phyloP scores from a whole-genome alignment of 345 rosid species.

The Syzygium jambos region DNA sequence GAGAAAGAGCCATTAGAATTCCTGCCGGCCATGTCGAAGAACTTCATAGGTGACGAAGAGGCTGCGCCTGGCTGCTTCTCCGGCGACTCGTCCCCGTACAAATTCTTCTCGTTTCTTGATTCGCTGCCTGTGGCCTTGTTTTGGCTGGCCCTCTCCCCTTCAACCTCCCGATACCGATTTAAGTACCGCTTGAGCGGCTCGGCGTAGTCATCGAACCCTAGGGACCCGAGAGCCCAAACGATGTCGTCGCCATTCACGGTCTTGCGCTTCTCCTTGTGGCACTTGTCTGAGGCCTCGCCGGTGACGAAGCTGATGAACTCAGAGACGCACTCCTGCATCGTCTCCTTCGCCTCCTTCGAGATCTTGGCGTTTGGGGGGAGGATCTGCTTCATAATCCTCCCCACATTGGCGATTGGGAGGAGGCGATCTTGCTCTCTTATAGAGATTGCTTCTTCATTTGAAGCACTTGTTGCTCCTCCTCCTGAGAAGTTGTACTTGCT shows the following conservation, averaged over 20 bases:
- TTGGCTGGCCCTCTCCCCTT: conserved; percentile 29
- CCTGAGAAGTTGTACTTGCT: neutral
- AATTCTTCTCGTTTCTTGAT: neutral
- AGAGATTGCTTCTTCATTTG: neutral
- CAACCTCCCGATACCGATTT: conserved; percentile 50
- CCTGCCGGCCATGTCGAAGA: neutral
- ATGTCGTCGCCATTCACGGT: conserved; percentile 76
- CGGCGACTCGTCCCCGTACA: neutral
- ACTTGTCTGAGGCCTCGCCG: conserved; percentile 70
- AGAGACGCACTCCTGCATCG: conserved; percentile 73
- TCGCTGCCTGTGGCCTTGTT: neutral
- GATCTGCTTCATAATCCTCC: conserved; percentile 66
- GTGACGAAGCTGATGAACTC: conserved; percentile 83
- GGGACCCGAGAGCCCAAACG: conserved; percentile 63
- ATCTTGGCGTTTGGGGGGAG: conserved; percentile 72
- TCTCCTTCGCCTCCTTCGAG: conserved; percentile 73
- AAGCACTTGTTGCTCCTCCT: neutral
- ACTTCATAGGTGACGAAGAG: neutral
- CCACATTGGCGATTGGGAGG: conserved; percentile 76
- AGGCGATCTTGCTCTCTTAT: conserved; percentile 42
- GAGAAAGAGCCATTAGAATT: neutral
- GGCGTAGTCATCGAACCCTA: conserved; percentile 65
- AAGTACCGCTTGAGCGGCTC: conserved; percentile 53
- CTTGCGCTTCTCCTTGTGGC: conserved; percentile 78
- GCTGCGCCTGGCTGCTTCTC: neutral